Percentiles rank a stretch among this genome's conserved stretches.
Conservation (phyloP, 768 basidiomycete species). For the Suillus paluster region DNA sequence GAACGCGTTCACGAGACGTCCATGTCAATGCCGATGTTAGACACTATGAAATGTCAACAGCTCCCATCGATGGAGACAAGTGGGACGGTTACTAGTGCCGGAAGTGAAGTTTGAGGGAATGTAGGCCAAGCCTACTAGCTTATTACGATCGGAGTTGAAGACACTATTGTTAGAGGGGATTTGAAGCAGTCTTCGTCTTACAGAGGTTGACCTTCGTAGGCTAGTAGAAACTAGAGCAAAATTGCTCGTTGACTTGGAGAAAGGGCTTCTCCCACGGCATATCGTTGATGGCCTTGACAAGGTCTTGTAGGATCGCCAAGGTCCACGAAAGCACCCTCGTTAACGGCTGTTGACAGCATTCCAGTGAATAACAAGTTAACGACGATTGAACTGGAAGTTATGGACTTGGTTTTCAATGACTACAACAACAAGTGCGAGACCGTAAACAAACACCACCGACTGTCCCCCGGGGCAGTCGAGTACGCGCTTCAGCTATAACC, state of each 20-base stretch:
- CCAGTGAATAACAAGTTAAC: neutral
- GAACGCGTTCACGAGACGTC: neutral
- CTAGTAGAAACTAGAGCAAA: slow-evolving; percentile 58
- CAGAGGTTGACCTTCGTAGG: slow-evolving; percentile 61
- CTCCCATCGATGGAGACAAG: neutral
- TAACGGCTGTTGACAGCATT: slow-evolving; percentile 16
- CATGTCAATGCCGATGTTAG: too few relatives aligned
- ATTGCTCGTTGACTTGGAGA: slow-evolving; percentile 48
- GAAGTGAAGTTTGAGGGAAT: neutral
- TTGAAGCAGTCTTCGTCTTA: slow-evolving; percentile 41
- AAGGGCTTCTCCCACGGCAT: slow-evolving; percentile 57
- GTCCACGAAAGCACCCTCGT: slow-evolving; percentile 38
- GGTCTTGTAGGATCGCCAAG: slow-evolving; percentile 46
- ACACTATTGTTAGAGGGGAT: too few relatives aligned
- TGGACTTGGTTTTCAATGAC: neutral
- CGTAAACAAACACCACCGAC: neutral
- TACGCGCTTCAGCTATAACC: neutral
- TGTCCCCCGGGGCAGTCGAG: too few relatives aligned
- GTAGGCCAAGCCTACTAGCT: too few relatives aligned
- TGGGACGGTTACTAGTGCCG: neutral
- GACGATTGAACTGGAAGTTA: neutral
- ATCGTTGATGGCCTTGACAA: slow-evolving; percentile 56
- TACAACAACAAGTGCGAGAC: neutral
- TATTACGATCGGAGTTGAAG: too few relatives aligned
- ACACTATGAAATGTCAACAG: neutral